Base-by-base conservation (phyloP, 352 stramenopile species). In the Globisporangium emineosum region DNA sequence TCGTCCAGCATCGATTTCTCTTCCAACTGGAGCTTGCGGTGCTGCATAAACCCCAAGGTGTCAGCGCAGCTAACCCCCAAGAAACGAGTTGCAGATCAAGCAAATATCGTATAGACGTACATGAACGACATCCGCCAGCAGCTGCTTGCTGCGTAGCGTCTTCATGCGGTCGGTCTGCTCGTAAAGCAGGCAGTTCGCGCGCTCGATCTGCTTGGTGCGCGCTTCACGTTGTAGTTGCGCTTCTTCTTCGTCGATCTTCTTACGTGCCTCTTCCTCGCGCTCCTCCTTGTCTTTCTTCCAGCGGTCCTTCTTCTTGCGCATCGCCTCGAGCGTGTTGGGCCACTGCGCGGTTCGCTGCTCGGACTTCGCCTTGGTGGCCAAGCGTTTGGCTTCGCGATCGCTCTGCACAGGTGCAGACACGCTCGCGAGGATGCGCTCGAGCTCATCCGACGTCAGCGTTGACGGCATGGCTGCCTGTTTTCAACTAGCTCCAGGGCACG, bases 121-220 rank as follows among this genome's bases (percentile, higher is more conserved):
- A 57, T 94, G 78, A 17, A 97, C 67, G n/a, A 95, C 90, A 35
- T 98, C 92, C 0, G 78, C 66, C 21, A 96, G 75, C 13, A 97
- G 67, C 57, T 97, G 78, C 69, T 96, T 93, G 57, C 77, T 91
- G 0, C 88, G 71, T 32, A 98, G 69, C 5, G 84, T 89, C 76
- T 98, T 98, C 81, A 97, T 97, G 61, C 91, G 94, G 64, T 97
- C 91, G 2, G 90, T 97, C 49, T 97, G 86, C 60, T 97, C 89
- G 66, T 97, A 97, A 5, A 97, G 75, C 50, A 95, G 67, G 2
- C 73, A 68, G 50, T 96, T 96, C 2, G 92, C 91, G 23, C 80
- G 76, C 68, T 90, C 81, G 67, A 97, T 97, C 45, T 95, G 88
- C 62, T 89, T 80, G 1, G 79, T 89, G 32, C 90, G 80, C 29